Percentiles rank a stretch among this genome's conserved stretches.
Conservation (phyloP, 192 early-diverging fungal genomes). For the Oehlia diaphana region DNA sequence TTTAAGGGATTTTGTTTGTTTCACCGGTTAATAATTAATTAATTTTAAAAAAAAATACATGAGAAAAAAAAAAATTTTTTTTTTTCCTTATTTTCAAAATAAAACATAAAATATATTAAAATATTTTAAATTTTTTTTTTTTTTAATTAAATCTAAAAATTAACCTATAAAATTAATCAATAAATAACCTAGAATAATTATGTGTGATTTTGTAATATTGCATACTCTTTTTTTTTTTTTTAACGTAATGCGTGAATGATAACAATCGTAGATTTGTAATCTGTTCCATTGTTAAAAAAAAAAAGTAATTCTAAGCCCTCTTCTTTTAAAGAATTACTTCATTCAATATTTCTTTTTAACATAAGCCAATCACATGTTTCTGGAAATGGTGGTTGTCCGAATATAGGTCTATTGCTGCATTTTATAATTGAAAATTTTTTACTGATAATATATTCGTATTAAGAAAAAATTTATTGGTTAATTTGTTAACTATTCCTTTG, state of each 20-base stretch:
- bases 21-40: not conserved
- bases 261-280: not conserved
- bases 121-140: too few species aligned
- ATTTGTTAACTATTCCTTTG: too few species aligned
- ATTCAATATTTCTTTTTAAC: not conserved
- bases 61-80: not conserved
- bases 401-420: not conserved
- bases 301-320: too few species aligned
- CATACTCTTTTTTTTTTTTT: not conserved
- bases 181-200: too few species aligned
- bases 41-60: not conserved
- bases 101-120: too few species aligned
- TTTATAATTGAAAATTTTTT: not conserved
- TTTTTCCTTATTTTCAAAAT: too few species aligned
- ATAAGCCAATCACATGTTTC: not conserved
- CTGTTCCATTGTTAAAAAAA: not conserved
- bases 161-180: too few species aligned
- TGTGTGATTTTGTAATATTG: too few species aligned
- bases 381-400: not conserved
- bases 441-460: too few species aligned
- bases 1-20: not conserved
- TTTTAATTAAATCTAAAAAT: too few species aligned
- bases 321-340: not conserved
- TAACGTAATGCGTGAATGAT: not conserved
- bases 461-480: too few species aligned